A percentile compares a stretch with the other conserved stretches of the same genome.
Conservation (phyloP, 495 filamentous ascomycete genomes). For the Xanthoparmelia taractica region DNA sequence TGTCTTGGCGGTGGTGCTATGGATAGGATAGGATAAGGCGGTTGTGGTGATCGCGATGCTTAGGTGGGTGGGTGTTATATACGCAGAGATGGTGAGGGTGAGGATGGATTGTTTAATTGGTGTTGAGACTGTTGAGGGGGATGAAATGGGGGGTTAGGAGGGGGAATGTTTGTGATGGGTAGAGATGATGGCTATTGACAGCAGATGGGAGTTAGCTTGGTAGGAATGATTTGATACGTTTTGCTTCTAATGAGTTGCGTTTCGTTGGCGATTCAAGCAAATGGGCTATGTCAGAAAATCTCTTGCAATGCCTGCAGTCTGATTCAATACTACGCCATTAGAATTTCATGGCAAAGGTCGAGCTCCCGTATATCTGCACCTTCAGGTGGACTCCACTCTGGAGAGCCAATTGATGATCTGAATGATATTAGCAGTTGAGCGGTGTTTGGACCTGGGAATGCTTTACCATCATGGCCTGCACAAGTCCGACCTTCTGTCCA, state of each 20-base stretch:
- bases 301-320: neutral
- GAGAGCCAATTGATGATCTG: slow-evolving; percentile 42
- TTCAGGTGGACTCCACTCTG: slow-evolving; percentile 27
- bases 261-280: neutral
- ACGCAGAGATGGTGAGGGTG: too few relatives aligned
- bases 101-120: too few relatives aligned
- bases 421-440: neutral
- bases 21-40: too few relatives aligned
- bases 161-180: neutral
- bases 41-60: too few relatives aligned
- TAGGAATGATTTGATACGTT: neutral
- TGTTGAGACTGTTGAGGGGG: too few relatives aligned
- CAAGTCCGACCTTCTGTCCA: slow-evolving; percentile 39
- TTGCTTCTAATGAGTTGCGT: neutral
- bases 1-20: too few relatives aligned
- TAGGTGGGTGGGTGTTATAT: too few relatives aligned
- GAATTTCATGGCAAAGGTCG: neutral
- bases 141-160: too few relatives aligned
- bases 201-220: neutral
- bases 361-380: neutral
- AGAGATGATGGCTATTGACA: neutral
- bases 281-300: neutral
- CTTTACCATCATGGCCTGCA: slow-evolving; percentile 47
- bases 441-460: neutral
- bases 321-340: neutral